These are phyloP conservation scores for Yamadazyma phyllophila DNA, from an alignment of 805 yeast species.

Conservation along the genomic window DNA sequence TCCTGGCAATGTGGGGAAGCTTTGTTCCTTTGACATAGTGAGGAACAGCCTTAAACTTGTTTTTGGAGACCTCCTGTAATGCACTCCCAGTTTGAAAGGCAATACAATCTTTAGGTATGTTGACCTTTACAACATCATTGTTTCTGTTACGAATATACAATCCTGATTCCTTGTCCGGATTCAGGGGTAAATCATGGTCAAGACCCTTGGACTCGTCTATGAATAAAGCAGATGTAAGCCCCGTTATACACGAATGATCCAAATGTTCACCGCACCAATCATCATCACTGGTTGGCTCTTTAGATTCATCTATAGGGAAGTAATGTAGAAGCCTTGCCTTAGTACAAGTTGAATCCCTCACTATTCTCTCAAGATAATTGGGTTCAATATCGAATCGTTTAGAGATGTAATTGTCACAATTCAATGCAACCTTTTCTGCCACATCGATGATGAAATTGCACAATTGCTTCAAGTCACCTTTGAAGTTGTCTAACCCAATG, in stretches of 20 bases:
- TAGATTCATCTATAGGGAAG: constrained; percentile 30
- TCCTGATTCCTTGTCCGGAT: constrained; percentile 49
- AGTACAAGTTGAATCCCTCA: constrained; percentile 49
- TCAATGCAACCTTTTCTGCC: constrained; percentile 49
- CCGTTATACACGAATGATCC: constrained; percentile 62
- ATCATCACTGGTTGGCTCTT: constrained; percentile 17
- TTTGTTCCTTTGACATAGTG: constrained; percentile 51
- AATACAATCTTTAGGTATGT: constrained; percentile 51
- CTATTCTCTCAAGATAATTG: constrained; percentile 44
- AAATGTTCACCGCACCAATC: constrained; percentile 64
- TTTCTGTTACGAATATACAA: constrained; percentile 48
- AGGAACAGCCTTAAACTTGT: constrained; percentile 54
- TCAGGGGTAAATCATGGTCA: constrained; percentile 21
- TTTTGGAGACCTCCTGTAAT: constrained; percentile 48
- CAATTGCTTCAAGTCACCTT: constrained; percentile 34
- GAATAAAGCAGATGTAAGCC: constrained; percentile 53
- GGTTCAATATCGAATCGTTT: constrained; percentile 27
- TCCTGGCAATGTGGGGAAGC: constrained; percentile 39
- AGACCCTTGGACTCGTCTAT: constrained; percentile 36
- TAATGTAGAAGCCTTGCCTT: constrained; percentile 60
- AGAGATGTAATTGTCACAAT: constrained; percentile 48
- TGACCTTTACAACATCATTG: constrained; percentile 46
- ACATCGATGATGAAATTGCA: constrained; percentile 48
- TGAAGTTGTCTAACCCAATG: constrained; percentile 29
- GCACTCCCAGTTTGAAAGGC: constrained; percentile 65